Conservation (phyloP, 1,284 basidiomycete genomes). For the Pseudozyma sp. region DNA sequence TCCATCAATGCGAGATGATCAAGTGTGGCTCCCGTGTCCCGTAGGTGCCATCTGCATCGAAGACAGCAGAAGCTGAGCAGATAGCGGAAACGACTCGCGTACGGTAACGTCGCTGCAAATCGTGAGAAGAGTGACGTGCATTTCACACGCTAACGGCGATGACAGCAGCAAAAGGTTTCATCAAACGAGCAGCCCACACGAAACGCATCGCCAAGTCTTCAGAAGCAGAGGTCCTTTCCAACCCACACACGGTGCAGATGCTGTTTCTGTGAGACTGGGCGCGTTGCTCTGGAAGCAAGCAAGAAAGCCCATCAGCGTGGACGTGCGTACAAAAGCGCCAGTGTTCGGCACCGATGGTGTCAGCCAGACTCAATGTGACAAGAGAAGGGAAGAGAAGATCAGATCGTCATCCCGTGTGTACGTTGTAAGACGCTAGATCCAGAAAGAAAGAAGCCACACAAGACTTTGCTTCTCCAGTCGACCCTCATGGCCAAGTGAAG, state of each 20-base stretch:
- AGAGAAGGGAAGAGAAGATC: background rate
- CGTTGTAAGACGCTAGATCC: conserved; percentile 19
- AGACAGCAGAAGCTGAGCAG: too few species aligned
- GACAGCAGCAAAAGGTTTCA: too few species aligned
- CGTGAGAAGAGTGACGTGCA: background rate
- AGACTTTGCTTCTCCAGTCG: background rate
- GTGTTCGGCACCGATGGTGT: background rate
- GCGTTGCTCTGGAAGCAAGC: background rate
- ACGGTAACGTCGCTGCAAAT: background rate
- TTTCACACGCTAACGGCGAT: conserved; percentile 18
- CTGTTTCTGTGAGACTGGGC: background rate
- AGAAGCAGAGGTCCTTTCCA: background rate
- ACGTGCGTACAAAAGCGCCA: background rate
- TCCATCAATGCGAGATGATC: too few species aligned
- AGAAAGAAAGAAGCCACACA: conserved; percentile 12
- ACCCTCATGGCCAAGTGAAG: conserved; percentile 9
- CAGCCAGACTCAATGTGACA: background rate
- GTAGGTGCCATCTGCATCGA: background rate
- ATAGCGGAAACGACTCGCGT: background rate
- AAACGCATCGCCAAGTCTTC: background rate
- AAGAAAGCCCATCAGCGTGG: background rate
- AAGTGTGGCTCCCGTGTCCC: too few species aligned
- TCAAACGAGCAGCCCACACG: too few species aligned
- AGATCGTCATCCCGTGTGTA: conserved; percentile 1
- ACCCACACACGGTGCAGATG: background rate